These are phyloP conservation scores for Tulasnella sp. DNA, from an alignment of 768 basidiomycete genomes.

Conservation along the genomic window DNA sequence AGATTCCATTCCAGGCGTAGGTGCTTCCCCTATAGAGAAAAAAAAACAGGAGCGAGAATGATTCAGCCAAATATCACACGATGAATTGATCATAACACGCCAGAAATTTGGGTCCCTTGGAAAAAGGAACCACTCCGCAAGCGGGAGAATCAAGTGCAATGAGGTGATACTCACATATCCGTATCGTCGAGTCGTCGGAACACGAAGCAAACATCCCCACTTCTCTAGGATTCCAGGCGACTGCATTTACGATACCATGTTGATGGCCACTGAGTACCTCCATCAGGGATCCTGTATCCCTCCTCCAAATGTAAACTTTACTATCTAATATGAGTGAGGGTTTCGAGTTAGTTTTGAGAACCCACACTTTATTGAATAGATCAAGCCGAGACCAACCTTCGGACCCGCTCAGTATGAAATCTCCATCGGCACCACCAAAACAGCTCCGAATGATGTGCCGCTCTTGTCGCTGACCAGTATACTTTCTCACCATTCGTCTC, in stretches of 20 bases:
- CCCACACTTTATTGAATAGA: neutral
- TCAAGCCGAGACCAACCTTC: slow-evolving; percentile 53
- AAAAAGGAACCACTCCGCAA: too few species aligned
- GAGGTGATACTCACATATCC: slow-evolving; percentile 58
- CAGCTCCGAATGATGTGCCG: slow-evolving; percentile 82
- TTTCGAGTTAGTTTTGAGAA: neutral
- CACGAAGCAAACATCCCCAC: slow-evolving; percentile 91
- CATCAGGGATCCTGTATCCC: slow-evolving; percentile 67
- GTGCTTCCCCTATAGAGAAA: slow-evolving; percentile 2
- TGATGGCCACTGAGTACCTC: slow-evolving; percentile 82
- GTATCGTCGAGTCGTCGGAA: slow-evolving; percentile 81
- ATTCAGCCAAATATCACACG: neutral
- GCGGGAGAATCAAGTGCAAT: too few species aligned
- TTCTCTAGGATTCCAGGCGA: slow-evolving; percentile 89
- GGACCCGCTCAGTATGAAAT: slow-evolving; percentile 85
- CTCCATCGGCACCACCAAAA: slow-evolving; percentile 81
- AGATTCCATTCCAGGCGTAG: neutral
- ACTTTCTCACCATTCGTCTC: slow-evolving; percentile 55
- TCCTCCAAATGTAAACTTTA: slow-evolving; percentile 92
- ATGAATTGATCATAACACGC: too few species aligned
- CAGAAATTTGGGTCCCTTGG: too few species aligned
- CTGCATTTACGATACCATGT: slow-evolving; percentile 84
- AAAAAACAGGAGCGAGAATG: neutral
- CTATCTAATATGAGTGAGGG: slow-evolving; percentile 44
- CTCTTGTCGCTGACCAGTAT: slow-evolving; percentile 72